Conservation (phyloP, 257 asterid genomes). For the Striga asiatica region DNA sequence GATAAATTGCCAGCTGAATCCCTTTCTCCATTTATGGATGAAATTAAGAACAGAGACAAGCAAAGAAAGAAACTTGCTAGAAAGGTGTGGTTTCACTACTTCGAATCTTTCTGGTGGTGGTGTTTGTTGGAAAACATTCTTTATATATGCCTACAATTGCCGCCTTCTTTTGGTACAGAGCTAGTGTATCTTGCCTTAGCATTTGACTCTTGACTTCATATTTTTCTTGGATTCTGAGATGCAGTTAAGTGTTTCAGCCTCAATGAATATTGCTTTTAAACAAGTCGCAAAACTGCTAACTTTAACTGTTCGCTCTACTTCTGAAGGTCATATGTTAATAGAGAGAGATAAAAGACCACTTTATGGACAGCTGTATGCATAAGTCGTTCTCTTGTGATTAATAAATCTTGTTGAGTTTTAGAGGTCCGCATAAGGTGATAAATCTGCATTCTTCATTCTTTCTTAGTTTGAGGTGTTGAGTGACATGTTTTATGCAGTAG, state of each 20-base stretch:
- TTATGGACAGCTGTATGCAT: not conserved
- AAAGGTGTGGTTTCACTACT: slow-evolving; percentile 44
- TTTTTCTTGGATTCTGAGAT: not conserved
- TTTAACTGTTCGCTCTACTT: not conserved
- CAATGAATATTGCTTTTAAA: not conserved
- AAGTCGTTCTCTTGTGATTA: not conserved
- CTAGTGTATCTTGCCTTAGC: not conserved
- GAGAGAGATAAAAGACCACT: no score
- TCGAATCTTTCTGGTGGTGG: not conserved
- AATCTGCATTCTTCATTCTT: not conserved
- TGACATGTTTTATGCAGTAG: not conserved
- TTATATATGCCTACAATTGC: not conserved
- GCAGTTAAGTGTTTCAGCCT: not conserved
- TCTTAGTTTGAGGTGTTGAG: slow-evolving; percentile 1
- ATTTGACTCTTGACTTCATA: not conserved
- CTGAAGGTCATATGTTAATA: not conserved
- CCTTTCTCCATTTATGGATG: slow-evolving; percentile 83
- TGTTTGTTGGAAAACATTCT: no score
- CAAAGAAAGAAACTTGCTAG: slow-evolving; percentile 68
- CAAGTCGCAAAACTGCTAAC: not conserved
- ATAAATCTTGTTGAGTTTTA: not conserved
- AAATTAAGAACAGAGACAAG: slow-evolving; percentile 82
- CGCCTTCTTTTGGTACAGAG: slow-evolving; percentile 6
- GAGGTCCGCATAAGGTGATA: not conserved
- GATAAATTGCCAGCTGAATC: slow-evolving; percentile 58